Percentiles rank a stretch among this genome's conserved stretches.
phyloP scores from a whole-genome alignment of 495 filamentous ascomycete species.

The Hamigera avellanea region DNA sequence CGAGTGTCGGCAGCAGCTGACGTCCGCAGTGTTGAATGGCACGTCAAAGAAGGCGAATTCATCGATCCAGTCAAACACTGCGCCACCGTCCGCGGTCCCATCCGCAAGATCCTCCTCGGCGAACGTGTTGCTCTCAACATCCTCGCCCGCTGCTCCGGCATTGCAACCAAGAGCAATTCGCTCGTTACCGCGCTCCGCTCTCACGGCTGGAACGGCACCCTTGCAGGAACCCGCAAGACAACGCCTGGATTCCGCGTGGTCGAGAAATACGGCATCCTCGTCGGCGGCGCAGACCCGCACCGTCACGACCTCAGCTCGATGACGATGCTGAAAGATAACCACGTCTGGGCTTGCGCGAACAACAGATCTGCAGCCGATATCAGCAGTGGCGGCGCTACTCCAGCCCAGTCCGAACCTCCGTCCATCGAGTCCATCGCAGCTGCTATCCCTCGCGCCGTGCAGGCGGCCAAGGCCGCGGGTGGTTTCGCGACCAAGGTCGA shows the following conservation, averaged over 20 bases:
- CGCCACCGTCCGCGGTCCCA: conserved; percentile 80
- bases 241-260: conserved; percentile 92
- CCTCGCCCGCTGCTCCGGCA: conserved; percentile 83
- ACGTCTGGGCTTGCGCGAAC: conserved; percentile 72
- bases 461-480: conserved; percentile 68
- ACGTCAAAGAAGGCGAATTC: conserved; percentile 59
- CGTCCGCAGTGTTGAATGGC: conserved; percentile 63
- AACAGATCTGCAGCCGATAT: conserved; percentile 20
- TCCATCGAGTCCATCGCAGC: conserved; percentile 31
- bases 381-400: neutral
- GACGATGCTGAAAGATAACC: conserved; percentile 99
- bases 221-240: conserved; percentile 94
- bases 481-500: conserved; percentile 92
- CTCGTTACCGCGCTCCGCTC: conserved; percentile 41
- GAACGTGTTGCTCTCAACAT: conserved; percentile 90
- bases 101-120: conserved; percentile 75
- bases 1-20: neutral
- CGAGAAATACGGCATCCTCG: conserved; percentile 95
- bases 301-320: conserved; percentile 85
- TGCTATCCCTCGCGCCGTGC: conserved; percentile 72
- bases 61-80: conserved; percentile 46
- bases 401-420: too few relatives aligned
- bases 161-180: conserved; percentile 56
- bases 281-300: conserved; percentile 85
- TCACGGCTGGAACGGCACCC: conserved; percentile 64